These are phyloP conservation scores for Colletotrichum cordylinicola DNA, from an alignment of 2,329 filamentous ascomycete species.

Conservation along the genomic window DNA sequence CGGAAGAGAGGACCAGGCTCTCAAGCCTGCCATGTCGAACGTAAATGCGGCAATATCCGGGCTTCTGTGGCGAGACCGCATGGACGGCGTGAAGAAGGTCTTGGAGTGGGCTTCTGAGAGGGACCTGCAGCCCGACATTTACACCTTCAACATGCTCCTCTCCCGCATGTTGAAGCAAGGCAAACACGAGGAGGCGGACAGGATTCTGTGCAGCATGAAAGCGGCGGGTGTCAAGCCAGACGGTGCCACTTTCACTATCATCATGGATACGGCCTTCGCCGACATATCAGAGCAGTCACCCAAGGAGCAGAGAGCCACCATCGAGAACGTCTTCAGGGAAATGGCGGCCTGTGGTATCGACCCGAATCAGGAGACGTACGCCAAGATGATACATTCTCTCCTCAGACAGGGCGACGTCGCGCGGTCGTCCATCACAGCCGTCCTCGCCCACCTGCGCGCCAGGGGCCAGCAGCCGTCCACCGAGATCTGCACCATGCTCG, in stretches of 20 bases:
- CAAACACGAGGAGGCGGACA: conserved; percentile 51
- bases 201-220: conserved; percentile 66
- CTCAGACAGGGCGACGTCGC: conserved; percentile 50
- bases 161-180: conserved; percentile 59
- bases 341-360: conserved; percentile 63
- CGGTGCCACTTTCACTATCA: conserved; percentile 74
- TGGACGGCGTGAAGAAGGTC: conserved; percentile 56
- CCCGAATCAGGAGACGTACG: conserved; percentile 69
- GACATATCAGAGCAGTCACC: conserved; percentile 43
- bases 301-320: conserved; percentile 55
- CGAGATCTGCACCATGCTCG: conserved; percentile 77
- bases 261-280: conserved; percentile 66
- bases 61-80: conserved; percentile 56
- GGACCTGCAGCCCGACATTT: conserved; percentile 60
- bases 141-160: conserved; percentile 75
- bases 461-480: conserved; percentile 59
- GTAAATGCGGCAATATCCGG: conserved; percentile 76
- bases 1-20: conserved; percentile 36
- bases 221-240: conserved; percentile 61
- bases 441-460: conserved; percentile 67
- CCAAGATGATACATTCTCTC: conserved; percentile 72
- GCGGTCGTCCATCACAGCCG: conserved; percentile 58
- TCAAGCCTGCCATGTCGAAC: conserved; percentile 66
- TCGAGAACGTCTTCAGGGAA: conserved; percentile 60
- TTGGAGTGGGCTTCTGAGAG: conserved; percentile 64